Evolutionary conservation across 257 asterid species (phyloP), one percentile per base, ranked within the genome.

Genomic region (Perilla frutescens): DNA sequence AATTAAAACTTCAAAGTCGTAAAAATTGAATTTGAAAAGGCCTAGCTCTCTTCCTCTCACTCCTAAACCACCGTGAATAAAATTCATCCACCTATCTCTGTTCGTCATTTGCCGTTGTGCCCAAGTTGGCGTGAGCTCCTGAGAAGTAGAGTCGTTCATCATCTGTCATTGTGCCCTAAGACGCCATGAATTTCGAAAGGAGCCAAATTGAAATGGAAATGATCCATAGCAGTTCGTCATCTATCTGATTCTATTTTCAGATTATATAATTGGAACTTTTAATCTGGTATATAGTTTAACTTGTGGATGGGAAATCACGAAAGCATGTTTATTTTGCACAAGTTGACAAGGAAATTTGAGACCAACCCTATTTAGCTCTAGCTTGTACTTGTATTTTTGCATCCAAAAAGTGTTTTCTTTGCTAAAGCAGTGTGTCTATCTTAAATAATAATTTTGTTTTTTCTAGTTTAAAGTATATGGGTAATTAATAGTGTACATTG

Each of bases 231-330:
- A 20, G 26, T 20, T 20, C 26, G 26, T 20, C 26, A 1, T 20
- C 26, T 67, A 11, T 62, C 56, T 2, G 14, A 11, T 61, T 66
- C 34, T 66, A 56, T 44, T 58, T 47, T 37, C 89, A 91, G 97
- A 91, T 84, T 91, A 77, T 79, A 84, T 91, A 70, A 81, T 91
- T 66, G 97, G 97, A 58, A 96, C 96, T 39, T 89, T 91, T 77
- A 88, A 91, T 85, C 93, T 96, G 4, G 91, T 90, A 56, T 89
- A 96, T 89, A 26, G 70, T 89, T 62, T 72, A 89, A 7, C 86
- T 91, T 73, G 62, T 93, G 0, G 97, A 91, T 80, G 96, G 88
- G 61, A 91, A 91, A 78, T 66, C 91, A 69, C 87, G 97, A 40
- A 91, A 87, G 81, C 92, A 85, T 96, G 97, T 91, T 76, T 34